Evolutionary conservation across 1,284 basidiomycete genomes (phyloP).

Genomic region (Cryptococcus amylolentus): DNA sequence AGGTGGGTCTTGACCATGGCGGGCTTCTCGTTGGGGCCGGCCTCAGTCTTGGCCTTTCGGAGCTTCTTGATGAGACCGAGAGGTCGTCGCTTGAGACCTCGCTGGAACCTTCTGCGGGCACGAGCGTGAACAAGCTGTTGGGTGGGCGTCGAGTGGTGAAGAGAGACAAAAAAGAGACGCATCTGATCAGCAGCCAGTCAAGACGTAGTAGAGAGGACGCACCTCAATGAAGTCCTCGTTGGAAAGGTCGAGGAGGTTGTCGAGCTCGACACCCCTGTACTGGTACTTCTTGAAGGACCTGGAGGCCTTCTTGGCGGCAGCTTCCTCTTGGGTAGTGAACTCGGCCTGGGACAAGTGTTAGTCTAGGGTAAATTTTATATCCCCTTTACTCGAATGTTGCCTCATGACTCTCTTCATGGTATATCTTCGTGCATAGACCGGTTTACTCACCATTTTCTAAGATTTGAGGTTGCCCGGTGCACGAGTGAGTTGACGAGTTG

Average conservation of each 20-base stretch:
- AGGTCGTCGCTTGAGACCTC: conserved; percentile 96
- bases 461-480: not conserved
- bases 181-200: conserved; percentile 4
- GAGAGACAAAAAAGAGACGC: not conserved
- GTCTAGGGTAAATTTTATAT: not conserved
- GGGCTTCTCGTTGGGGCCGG: conserved; percentile 96
- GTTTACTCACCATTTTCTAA: conserved; percentile 18
- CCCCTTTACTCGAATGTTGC: not conserved
- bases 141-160: conserved; percentile 6
- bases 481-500: not conserved
- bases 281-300: conserved; percentile 98
- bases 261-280: conserved; percentile 95
- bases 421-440: no score
- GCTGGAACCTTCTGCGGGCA: conserved; percentile 97
- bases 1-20: conserved; percentile 98
- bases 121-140: conserved; percentile 93
- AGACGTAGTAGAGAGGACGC: conserved; percentile 17
- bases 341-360: conserved; percentile 54
- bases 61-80: conserved; percentile 99
- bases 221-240: conserved; percentile 73
- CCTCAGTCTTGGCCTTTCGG: conserved; percentile 99
- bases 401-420: not conserved
- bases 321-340: conserved; percentile 79
- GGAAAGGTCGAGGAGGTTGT: conserved; percentile 92
- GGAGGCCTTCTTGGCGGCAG: conserved; percentile 94